phyloP scores from a whole-genome alignment of 768 basidiomycete species.

The Termitomyces sp. region DNA sequence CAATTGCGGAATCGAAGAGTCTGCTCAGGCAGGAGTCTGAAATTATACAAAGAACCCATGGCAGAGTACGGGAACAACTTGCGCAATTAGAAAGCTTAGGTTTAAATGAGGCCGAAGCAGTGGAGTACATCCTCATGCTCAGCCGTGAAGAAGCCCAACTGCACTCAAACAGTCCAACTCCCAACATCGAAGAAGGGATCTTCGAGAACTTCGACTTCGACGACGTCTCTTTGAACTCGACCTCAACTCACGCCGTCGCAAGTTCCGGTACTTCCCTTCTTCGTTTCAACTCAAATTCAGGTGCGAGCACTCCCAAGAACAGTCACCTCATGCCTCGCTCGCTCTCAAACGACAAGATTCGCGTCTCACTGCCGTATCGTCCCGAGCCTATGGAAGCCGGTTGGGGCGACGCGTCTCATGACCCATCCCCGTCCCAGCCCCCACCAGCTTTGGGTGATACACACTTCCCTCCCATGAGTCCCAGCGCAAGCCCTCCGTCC shows the following conservation, averaged over 20 bases:
- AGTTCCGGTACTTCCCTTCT: neutral
- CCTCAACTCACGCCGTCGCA: slow-evolving; percentile 17
- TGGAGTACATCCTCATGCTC: slow-evolving; percentile 82
- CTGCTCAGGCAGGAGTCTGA: slow-evolving; percentile 51
- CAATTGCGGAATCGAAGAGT: slow-evolving; percentile 55
- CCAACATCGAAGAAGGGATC: slow-evolving; percentile 44
- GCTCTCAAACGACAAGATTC: slow-evolving; percentile 49
- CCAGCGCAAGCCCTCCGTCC: slow-evolving; percentile 26
- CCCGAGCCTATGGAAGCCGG: slow-evolving; percentile 57
- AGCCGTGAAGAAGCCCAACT: slow-evolving; percentile 68
- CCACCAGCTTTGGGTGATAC: slow-evolving; percentile 26
- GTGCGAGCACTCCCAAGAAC: slow-evolving; percentile 14
- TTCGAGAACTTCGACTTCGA: slow-evolving; percentile 51
- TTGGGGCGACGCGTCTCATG: slow-evolving; percentile 20
- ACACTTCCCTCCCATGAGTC: slow-evolving; percentile 17
- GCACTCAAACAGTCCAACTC: slow-evolving; percentile 9
- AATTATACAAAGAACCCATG: slow-evolving; percentile 31
- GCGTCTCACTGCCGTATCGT: slow-evolving; percentile 45
- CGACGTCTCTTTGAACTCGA: slow-evolving; percentile 24
- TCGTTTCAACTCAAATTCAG: slow-evolving; percentile 19
- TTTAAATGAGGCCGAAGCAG: slow-evolving; percentile 66
- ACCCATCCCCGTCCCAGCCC: slow-evolving; percentile 19
- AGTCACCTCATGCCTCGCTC: slow-evolving; percentile 24
- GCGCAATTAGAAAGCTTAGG: slow-evolving; percentile 60
- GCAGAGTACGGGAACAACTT: slow-evolving; percentile 55